A percentile compares a stretch with the other conserved stretches of the same genome.
These are phyloP conservation scores for Nephelium lappaceum DNA, from an alignment of 345 rosid species.

Conservation along the genomic window DNA sequence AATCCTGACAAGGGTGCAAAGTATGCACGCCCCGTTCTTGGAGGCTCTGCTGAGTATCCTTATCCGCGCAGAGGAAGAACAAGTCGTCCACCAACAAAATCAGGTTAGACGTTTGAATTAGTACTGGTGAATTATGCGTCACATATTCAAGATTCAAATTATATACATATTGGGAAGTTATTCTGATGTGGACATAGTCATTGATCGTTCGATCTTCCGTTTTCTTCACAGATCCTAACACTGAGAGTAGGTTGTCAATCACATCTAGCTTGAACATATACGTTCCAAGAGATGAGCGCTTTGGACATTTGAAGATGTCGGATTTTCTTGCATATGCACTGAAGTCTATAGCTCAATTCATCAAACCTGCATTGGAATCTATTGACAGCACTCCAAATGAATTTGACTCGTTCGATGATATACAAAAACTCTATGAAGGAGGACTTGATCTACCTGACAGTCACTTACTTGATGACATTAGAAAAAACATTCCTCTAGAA, in stretches of 20 bases:
- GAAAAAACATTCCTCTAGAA: slow-evolving; percentile 49
- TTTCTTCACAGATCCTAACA: slow-evolving; percentile 44
- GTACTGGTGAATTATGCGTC: background rate
- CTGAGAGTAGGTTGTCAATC: slow-evolving; percentile 60
- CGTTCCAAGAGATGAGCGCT: slow-evolving; percentile 86
- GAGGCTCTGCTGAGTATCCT: slow-evolving; percentile 69
- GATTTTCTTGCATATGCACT: slow-evolving; percentile 60
- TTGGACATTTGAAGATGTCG: slow-evolving; percentile 67
- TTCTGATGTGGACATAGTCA: background rate
- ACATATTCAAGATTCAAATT: background rate
- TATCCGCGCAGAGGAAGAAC: slow-evolving; percentile 94
- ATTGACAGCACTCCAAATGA: slow-evolving; percentile 55
- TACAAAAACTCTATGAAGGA: slow-evolving; percentile 54
- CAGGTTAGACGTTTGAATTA: slow-evolving; percentile 32
- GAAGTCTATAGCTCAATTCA: slow-evolving; percentile 52
- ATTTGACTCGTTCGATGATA: slow-evolving; percentile 59
- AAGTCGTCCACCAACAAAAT: slow-evolving; percentile 51
- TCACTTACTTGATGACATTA: slow-evolving; percentile 36
- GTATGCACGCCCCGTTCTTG: slow-evolving; percentile 72
- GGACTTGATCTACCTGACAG: slow-evolving; percentile 51
- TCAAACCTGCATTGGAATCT: slow-evolving; percentile 55
- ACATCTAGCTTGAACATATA: slow-evolving; percentile 49
- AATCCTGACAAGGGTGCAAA: slow-evolving; percentile 47
- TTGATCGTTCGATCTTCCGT: background rate
- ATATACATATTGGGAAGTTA: too few species aligned